Evolutionary conservation across 2,329 filamentous ascomycete genomes (phyloP).

Genomic region (Arthrobotrys entomopaga): DNA sequence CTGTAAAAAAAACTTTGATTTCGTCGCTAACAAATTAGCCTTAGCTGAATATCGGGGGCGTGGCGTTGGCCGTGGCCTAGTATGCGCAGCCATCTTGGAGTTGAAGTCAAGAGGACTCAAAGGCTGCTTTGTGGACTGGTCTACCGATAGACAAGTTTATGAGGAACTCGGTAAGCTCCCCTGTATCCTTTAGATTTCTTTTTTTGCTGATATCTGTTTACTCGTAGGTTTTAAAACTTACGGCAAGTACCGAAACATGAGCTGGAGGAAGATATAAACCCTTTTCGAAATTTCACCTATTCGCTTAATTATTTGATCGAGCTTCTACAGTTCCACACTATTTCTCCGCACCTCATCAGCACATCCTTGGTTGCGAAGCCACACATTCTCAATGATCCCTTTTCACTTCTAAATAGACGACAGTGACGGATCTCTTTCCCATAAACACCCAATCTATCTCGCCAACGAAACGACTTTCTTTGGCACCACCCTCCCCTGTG

Average conservation of each 20-base stretch:
- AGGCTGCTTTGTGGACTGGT: constrained; percentile 60
- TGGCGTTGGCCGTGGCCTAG: constrained; percentile 58
- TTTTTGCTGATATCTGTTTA: background rate
- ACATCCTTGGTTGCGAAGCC: background rate
- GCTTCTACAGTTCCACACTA: constrained; percentile 2
- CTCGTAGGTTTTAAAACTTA: constrained; percentile 48
- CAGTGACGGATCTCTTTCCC: constrained; percentile 27
- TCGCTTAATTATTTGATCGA: background rate
- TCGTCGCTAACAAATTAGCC: constrained; percentile 9
- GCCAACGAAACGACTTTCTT: constrained; percentile 2
- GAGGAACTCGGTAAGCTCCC: constrained; percentile 33
- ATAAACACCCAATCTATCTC: background rate
- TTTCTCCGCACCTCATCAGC: background rate
- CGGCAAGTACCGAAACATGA: constrained; percentile 50
- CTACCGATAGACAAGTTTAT: constrained; percentile 53
- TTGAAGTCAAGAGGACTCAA: constrained; percentile 58
- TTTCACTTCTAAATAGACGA: constrained; percentile 40
- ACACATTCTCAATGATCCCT: constrained; percentile 6
- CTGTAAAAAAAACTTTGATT: background rate
- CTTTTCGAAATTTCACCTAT: constrained; percentile 5
- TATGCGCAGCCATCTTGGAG: constrained; percentile 59
- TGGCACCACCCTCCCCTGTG: constrained; percentile 2
- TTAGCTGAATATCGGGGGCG: constrained; percentile 57
- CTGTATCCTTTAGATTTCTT: background rate
- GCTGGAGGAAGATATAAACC: constrained; percentile 44